These are phyloP conservation scores for Dentiscutata heterogama DNA, from an alignment of 371 early-diverging fungal species.

Conservation along the genomic window DNA sequence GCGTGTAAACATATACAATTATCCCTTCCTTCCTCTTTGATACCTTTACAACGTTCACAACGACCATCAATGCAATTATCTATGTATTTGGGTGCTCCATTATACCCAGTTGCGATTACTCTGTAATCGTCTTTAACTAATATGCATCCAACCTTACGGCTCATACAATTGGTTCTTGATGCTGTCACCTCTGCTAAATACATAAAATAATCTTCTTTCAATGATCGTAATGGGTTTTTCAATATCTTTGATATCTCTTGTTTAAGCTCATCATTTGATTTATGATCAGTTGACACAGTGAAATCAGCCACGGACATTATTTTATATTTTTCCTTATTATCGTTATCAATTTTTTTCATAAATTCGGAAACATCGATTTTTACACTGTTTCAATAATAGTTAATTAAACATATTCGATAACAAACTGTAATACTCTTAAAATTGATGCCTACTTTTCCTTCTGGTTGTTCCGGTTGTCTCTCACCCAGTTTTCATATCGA, in stretches of 20 bases:
- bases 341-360: not conserved
- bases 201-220: constrained; percentile 99
- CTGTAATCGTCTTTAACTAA: constrained; percentile 85
- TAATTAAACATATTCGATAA: too few species aligned
- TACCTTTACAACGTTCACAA: constrained; percentile 87
- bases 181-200: constrained; percentile 91
- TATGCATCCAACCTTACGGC: constrained; percentile 97
- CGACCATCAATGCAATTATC: constrained; percentile 97
- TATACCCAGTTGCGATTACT: constrained; percentile 98
- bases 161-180: constrained; percentile 94
- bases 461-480: too few species aligned
- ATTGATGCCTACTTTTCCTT: constrained; percentile 39
- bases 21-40: constrained; percentile 85
- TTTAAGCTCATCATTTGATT: constrained; percentile 53
- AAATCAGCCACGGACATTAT: constrained; percentile 68
- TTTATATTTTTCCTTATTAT: constrained; percentile 47
- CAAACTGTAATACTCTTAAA: too few species aligned
- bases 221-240: constrained; percentile 76
- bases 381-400: too few species aligned
- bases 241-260: constrained; percentile 60
- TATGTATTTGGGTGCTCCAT: constrained; percentile 95
- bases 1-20: constrained; percentile 98
- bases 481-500: constrained; percentile 70
- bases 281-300: constrained; percentile 68
- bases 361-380: too few species aligned